Percentiles rank a stretch among this genome's conserved stretches.
These are phyloP conservation scores for Hypomontagnella monticulosa DNA, from an alignment of 495 filamentous ascomycete species.

Conservation along the genomic window DNA sequence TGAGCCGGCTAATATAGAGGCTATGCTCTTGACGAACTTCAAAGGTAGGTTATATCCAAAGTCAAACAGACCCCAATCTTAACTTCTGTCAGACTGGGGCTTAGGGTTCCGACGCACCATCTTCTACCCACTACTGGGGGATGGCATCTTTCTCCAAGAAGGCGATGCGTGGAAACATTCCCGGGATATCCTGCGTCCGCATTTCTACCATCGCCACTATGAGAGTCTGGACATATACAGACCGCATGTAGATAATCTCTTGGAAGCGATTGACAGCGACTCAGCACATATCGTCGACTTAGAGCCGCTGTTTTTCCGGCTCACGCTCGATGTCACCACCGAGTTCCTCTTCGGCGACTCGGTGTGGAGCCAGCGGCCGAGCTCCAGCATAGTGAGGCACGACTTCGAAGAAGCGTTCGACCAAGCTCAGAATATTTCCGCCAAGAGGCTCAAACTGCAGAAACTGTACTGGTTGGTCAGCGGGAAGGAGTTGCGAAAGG, in stretches of 20 bases:
- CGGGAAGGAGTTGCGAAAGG: conserved; percentile 42
- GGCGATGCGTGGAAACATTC: conserved; percentile 73
- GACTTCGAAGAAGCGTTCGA: conserved; percentile 36
- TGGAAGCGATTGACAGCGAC: conserved; percentile 38
- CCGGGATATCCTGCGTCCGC: conserved; percentile 68
- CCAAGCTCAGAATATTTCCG: conserved; percentile 45
- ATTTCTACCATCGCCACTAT: conserved; percentile 68
- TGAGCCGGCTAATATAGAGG: conserved; percentile 31
- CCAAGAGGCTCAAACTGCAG: conserved; percentile 46
- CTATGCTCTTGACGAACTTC: conserved; percentile 17
- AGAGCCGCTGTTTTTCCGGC: conserved; percentile 68
- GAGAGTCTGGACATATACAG: conserved; percentile 69
- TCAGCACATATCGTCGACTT: conserved; percentile 58
- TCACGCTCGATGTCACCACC: conserved; percentile 75
- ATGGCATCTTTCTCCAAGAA: conserved; percentile 76
- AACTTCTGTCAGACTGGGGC: conserved; percentile 30
- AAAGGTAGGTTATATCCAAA: conserved; percentile 21
- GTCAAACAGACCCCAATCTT: background rate
- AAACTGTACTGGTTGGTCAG: conserved; percentile 52
- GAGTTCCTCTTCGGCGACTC: conserved; percentile 77
- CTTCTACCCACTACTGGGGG: conserved; percentile 68
- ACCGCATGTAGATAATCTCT: conserved; percentile 64
- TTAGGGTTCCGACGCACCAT: conserved; percentile 35
- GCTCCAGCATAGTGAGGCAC: conserved; percentile 32
- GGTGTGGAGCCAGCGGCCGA: conserved; percentile 46